Base-by-base conservation (phyloP, 2,329 filamentous ascomycete species). In the Pseudocercospora macadamiae region DNA sequence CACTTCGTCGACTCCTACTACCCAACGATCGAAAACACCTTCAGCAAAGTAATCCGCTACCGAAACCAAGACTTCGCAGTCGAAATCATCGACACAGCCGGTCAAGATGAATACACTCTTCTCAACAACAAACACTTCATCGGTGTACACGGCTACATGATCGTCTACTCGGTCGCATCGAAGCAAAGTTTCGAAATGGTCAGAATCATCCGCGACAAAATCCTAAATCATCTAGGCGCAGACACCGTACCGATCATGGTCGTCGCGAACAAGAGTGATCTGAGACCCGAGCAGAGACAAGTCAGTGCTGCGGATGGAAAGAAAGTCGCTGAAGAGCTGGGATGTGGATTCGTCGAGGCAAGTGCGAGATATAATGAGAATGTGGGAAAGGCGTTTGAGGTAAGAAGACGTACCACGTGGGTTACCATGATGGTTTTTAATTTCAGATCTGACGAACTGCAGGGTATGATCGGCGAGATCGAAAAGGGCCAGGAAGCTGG, bases 1-100 rank as follows among this genome's bases (percentile, higher is more conserved):
- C 93, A 96, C 79, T 99, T 99, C 74, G 93, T 99, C 72, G 95
- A 99, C 77, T 96, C 90, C 76, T 99, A 99, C 79, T 99, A 99
- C 76, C 95, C 95, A 32, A 99, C 95, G 37, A 97, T 99, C 71
- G 95, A 99, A 77, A 99, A 97, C 76, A 97, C 93, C 2, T 99
- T 99, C 75, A 96, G 89, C 81, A 96, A 96, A 76, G 88, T 92
- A 67, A 96, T 99, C 75, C 89, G 91, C 70, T 89, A 90, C 76
- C 96, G 95, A 77, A 89, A 90, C 51, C 91, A 97, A 76, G 95
- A 97, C 66, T 99, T 88, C 76, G 87, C 90, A 52, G 96, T 93
- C 10, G 95, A 99, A 79, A 97, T 99, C 71, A 95, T 99, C 75
- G 95, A 99, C 75, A 99, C 95, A 25, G 95, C 95, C 54, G 95